phyloP scores from a whole-genome alignment of 208 protist species.

The Endotrypanum monterogeii region DNA sequence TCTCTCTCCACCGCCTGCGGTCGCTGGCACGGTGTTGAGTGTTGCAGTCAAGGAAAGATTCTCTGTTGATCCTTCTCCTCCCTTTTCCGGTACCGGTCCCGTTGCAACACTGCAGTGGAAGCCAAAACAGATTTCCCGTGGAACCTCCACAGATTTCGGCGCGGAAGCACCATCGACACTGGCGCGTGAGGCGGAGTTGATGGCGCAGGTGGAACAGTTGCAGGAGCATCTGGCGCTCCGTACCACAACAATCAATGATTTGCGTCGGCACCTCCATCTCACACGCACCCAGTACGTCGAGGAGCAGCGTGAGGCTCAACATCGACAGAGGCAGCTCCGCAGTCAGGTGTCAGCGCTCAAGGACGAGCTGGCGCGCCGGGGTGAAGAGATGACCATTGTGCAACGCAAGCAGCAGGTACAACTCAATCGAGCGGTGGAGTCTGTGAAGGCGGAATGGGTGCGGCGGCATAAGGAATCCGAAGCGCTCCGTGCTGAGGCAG shows the following conservation, averaged over 20 bases:
- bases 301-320: conserved; percentile 20
- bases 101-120: conserved; percentile 26
- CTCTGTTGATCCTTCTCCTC: conserved; percentile 4
- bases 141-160: conserved; percentile 30
- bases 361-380: conserved; percentile 73
- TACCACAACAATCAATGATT: conserved; percentile 48
- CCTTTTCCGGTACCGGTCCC: neutral
- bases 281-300: conserved; percentile 37
- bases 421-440: conserved; percentile 29
- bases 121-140: conserved; percentile 49
- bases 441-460: conserved; percentile 24
- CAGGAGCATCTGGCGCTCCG: conserved; percentile 55
- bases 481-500: neutral
- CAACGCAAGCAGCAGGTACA: conserved; percentile 42
- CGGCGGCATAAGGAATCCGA: conserved; percentile 15
- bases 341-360: conserved; percentile 72
- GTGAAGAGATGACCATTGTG: conserved; percentile 50
- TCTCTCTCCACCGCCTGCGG: neutral
- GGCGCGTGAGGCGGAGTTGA: conserved; percentile 18
- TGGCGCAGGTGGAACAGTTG: conserved; percentile 29
- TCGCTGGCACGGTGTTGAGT: too few species aligned
- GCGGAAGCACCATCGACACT: neutral
- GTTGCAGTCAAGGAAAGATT: neutral
- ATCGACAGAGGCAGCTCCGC: conserved; percentile 24
- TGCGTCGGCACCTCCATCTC: conserved; percentile 55